Evolutionary conservation across 768 basidiomycete species (phyloP).

Genomic region (Amanita pseudoporphyria): DNA sequence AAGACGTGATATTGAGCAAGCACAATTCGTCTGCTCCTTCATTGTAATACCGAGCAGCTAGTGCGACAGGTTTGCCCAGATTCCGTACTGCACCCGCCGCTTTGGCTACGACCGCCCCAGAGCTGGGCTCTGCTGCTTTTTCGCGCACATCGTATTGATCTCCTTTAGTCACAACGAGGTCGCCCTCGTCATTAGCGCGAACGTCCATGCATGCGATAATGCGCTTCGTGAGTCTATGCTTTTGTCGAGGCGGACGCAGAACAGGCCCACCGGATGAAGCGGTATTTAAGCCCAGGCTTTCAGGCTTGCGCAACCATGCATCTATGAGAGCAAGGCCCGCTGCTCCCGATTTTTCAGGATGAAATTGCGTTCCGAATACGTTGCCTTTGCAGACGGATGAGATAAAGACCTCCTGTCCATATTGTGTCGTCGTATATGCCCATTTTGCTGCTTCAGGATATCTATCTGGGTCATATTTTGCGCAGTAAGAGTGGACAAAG

Average conservation of each 20-base stretch:
- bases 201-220: slow-evolving; percentile 98
- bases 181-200: slow-evolving; percentile 89
- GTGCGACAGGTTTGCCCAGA: slow-evolving; percentile 92
- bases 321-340: slow-evolving; percentile 78
- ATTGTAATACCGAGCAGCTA: slow-evolving; percentile 77
- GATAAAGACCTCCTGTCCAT: slow-evolving; percentile 88
- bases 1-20: slow-evolving; percentile 98
- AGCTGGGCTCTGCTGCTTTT: slow-evolving; percentile 28
- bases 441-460: slow-evolving; percentile 57
- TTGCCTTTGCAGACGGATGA: slow-evolving; percentile 76
- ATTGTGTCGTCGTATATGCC: slow-evolving; percentile 83
- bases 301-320: slow-evolving; percentile 64
- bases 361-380: slow-evolving; percentile 91
- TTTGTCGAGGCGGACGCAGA: slow-evolving; percentile 30
- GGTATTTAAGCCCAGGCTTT: slow-evolving; percentile 13
- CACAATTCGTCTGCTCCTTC: slow-evolving; percentile 95
- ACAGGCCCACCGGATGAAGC: slow-evolving; percentile 23
- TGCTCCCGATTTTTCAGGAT: slow-evolving; percentile 93
- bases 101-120: slow-evolving; percentile 22
- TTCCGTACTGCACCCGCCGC: slow-evolving; percentile 82
- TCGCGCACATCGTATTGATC: slow-evolving; percentile 99
- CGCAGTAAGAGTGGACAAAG: slow-evolving; percentile 95
- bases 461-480: slow-evolving; percentile 53
- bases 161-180: slow-evolving; percentile 98
- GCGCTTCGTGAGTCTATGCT: slow-evolving; percentile 79